phyloP scores from a whole-genome alignment of 2,329 filamentous ascomycete species.

The Trichophyton schoenleinii region DNA sequence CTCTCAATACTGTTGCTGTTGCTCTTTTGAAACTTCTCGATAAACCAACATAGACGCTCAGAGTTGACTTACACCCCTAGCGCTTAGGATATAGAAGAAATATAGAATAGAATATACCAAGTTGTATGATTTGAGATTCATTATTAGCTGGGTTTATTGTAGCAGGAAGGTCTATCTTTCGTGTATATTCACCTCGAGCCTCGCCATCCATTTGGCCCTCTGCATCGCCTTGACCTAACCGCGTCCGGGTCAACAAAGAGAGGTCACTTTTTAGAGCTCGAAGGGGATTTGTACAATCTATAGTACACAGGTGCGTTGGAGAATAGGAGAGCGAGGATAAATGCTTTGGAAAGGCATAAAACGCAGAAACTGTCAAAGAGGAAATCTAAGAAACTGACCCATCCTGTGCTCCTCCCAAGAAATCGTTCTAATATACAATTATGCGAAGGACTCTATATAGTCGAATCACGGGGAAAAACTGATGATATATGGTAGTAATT shows the following conservation, averaged over 20 bases:
- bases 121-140: too few species aligned
- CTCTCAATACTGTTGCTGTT: constrained; percentile 27
- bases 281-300: neutral
- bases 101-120: too few species aligned
- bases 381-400: neutral
- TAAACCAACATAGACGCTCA: constrained; percentile 10
- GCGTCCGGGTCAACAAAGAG: neutral
- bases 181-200: too few species aligned
- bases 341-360: neutral
- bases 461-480: neutral
- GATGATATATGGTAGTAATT: neutral
- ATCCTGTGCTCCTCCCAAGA: constrained; percentile 6
- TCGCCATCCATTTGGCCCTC: neutral
- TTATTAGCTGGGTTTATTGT: too few species aligned
- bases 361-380: neutral
- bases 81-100: too few species aligned
- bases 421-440: constrained; percentile 15
- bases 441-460: constrained; percentile 11
- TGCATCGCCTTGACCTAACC: neutral
- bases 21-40: constrained; percentile 30
- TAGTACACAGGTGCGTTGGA: neutral
- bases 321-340: neutral
- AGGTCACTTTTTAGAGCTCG: neutral
- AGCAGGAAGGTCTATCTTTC: too few species aligned
- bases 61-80: neutral